Evolutionary conservation across 192 early-diverging fungal species (phyloP).

Genomic region (Backusella luteola): DNA sequence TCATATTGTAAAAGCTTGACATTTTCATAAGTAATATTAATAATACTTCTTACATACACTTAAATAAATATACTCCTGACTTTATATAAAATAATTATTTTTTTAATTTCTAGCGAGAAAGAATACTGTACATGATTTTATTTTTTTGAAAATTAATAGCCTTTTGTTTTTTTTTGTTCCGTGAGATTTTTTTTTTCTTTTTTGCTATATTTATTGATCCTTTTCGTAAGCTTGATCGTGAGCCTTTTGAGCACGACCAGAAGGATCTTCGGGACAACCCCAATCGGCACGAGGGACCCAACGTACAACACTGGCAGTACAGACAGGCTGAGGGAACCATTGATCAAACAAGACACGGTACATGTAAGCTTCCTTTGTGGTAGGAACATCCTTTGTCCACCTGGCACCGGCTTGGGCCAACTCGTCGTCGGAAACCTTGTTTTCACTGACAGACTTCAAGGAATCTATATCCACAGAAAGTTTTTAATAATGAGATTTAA

Average conservation of each 20-base stretch:
- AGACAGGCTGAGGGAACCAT: constrained; percentile 90
- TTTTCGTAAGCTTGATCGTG: constrained; percentile 70
- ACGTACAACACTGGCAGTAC: constrained; percentile 85
- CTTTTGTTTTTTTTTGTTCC: neutral
- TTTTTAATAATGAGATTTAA: neutral
- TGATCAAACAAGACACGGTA: constrained; percentile 93
- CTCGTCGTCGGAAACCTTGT: constrained; percentile 73
- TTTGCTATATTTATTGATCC: neutral
- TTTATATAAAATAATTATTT: neutral
- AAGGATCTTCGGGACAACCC: constrained; percentile 98
- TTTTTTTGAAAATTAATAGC: neutral
- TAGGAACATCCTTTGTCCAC: constrained; percentile 89
- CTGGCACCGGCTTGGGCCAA: constrained; percentile 64
- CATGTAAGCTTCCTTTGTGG: constrained; percentile 96
- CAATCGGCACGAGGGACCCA: constrained; percentile 98
- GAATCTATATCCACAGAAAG: constrained; percentile 40
- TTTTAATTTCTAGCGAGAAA: neutral
- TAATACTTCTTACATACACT: neutral
- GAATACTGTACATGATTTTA: constrained; percentile 7
- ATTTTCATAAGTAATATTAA: neutral
- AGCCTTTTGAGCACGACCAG: constrained; percentile 93
- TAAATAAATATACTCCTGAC: neutral
- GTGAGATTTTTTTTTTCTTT: neutral
- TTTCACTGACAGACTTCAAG: constrained; percentile 74
- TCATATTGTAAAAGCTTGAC: constrained; percentile 2